Percentiles rank a stretch among this genome's conserved stretches.
Conservation (phyloP, 495 filamentous ascomycete genomes). For the Daldinia caldariorum region DNA sequence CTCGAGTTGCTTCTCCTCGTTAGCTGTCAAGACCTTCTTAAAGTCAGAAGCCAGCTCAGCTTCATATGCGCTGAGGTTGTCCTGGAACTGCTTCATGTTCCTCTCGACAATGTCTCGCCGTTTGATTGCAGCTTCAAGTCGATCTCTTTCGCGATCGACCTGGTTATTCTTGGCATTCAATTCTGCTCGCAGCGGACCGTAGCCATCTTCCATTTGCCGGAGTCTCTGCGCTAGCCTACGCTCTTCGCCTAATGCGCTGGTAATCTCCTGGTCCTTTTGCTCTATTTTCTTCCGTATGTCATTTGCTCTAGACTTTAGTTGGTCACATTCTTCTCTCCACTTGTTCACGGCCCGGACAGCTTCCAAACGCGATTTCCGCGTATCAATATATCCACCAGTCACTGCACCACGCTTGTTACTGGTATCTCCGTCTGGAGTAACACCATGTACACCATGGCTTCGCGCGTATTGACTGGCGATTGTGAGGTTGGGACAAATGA, state of each 20-base stretch:
- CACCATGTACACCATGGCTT: constrained; percentile 88
- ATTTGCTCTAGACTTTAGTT: constrained; percentile 59
- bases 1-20: constrained; percentile 85
- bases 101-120: constrained; percentile 78
- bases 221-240: constrained; percentile 84
- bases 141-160: constrained; percentile 76
- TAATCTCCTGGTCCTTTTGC: constrained; percentile 84
- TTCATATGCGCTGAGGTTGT: constrained; percentile 76
- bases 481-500: constrained; percentile 89
- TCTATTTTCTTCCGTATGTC: constrained; percentile 69
- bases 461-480: constrained; percentile 89
- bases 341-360: constrained; percentile 79
- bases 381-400: constrained; percentile 91
- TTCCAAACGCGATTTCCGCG: constrained; percentile 81
- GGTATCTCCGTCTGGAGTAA: constrained; percentile 92
- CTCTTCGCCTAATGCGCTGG: constrained; percentile 77
- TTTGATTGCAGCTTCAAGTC: constrained; percentile 73
- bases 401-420: constrained; percentile 93
- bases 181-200: constrained; percentile 78
- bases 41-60: constrained; percentile 85
- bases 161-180: constrained; percentile 74
- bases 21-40: constrained; percentile 84
- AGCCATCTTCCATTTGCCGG: constrained; percentile 81
- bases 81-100: constrained; percentile 76
- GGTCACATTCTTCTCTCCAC: constrained; percentile 78